Conservation (phyloP, 176 grass and related monocot genomes). For the Carex parvula region DNA sequence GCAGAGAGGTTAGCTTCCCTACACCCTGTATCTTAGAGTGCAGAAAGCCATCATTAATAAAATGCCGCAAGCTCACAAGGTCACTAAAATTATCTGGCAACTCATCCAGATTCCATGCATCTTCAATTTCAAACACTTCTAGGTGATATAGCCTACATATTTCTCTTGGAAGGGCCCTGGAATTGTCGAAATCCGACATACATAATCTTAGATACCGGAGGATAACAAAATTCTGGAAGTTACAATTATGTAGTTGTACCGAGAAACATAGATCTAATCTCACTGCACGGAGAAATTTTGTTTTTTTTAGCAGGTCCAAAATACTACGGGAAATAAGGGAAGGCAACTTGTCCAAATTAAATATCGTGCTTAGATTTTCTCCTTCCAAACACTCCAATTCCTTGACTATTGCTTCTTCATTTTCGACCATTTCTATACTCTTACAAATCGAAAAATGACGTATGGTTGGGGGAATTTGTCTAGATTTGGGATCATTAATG, state of each 20-base stretch:
- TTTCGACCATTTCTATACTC: too few species aligned
- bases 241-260: too few species aligned
- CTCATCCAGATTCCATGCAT: too few species aligned
- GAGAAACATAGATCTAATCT: neutral
- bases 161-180: neutral
- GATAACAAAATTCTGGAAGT: neutral
- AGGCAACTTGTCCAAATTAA: too few species aligned
- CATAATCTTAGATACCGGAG: conserved; percentile 35
- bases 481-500: neutral
- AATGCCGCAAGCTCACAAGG: conserved; percentile 17
- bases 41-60: too few species aligned
- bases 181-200: too few species aligned
- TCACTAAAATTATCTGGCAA: neutral
- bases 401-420: conserved; percentile 2
- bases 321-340: too few species aligned
- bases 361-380: conserved; percentile 20
- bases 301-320: neutral
- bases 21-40: neutral
- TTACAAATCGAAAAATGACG: conserved; percentile 35
- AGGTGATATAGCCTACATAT: conserved; percentile 29
- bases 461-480: neutral
- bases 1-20: conserved; percentile 18
- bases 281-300: neutral
- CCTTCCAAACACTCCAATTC: neutral
- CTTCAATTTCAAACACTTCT: too few species aligned